A percentile compares a stretch with the other conserved stretches of the same genome.
Conservation (phyloP, 495 filamentous ascomycete species). For the Trichoderma virens region DNA sequence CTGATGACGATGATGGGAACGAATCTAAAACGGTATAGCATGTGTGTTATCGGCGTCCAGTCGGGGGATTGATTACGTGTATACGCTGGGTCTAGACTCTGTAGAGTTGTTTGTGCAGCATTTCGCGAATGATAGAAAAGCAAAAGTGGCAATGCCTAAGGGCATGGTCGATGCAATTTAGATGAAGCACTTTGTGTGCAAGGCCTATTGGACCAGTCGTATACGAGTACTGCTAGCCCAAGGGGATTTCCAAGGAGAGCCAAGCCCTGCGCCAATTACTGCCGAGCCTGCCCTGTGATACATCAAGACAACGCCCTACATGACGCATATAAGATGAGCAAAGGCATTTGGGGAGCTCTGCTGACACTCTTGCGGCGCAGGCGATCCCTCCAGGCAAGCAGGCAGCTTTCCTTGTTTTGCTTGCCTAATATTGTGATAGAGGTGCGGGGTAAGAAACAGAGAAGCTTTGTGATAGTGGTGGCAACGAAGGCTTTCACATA, state of each 20-base stretch:
- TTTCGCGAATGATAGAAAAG: background rate
- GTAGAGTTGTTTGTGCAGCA: background rate
- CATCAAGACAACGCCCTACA: background rate
- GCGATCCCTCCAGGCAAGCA: background rate
- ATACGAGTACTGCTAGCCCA: background rate
- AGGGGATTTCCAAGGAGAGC: background rate
- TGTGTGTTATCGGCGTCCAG: background rate
- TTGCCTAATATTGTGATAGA: background rate
- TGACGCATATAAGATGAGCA: background rate
- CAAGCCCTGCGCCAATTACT: background rate
- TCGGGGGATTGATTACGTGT: slow-evolving; percentile 1
- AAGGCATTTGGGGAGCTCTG: background rate
- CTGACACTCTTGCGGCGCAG: background rate
- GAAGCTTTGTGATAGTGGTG: background rate
- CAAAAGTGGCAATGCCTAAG: background rate
- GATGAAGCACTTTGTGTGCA: background rate
- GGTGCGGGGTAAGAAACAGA: background rate
- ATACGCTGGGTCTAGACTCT: background rate
- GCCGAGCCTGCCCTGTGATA: background rate
- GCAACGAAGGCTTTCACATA: background rate
- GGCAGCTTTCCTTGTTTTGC: background rate
- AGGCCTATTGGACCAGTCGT: background rate
- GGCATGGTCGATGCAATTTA: background rate
- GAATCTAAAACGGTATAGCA: background rate
- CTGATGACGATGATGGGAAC: slow-evolving; percentile 17